Base-by-base conservation (phyloP, 495 filamentous ascomycete species). In the Penicillium macrosclerotiorum region DNA sequence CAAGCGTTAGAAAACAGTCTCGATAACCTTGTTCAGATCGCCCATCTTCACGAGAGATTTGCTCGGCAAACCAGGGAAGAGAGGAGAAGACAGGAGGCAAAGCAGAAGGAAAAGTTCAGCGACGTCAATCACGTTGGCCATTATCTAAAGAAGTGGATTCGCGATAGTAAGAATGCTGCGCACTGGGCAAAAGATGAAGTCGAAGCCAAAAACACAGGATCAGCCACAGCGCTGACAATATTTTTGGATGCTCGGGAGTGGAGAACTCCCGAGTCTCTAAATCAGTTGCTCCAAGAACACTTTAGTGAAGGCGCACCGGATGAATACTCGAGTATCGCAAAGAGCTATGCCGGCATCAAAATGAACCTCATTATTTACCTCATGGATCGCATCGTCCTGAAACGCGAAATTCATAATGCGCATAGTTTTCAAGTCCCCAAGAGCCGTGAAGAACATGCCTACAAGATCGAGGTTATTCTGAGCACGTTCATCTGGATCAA, bases 401-500 rank as follows among this genome's bases (percentile, higher is more conserved):
- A 37, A 4, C 1, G 13, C 19, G 3, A 3, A 9, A 13, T 4
- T 4, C 12, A 31, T 31, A 23, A 22, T 12, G 11, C 18, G 35
- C 35, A 12, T 37, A 4, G 18, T 4, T 37, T n/a, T 12, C 7
- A n/a, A 24, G 19, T 11, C 19, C 20, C 17, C 17, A 24, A 25
- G 18, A 19, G 16, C 35, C 6, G 24, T 37, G 2, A 37, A 24
- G 19, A 37, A 23, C 35, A 37, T 37, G 16, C 11, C 16, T 23
- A 37, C 17, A 37, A 37, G 8, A 37, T 37, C 35, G 6, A 8
- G 8, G 20, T 37, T 17, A 8, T 37, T 0, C 8, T 37, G 16
- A 37, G 35, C 35, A 37, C 19, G 18, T 37, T 37, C n/a, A 37
- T 37, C 35, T 37, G 17, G 35, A 37, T 37, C 18, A 37, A 37